Evolutionary conservation across 2,329 filamentous ascomycete genomes (phyloP), one percentile per base, ranked within the genome.

Genomic region (Immersiporthe knoxdaviesiana): DNA sequence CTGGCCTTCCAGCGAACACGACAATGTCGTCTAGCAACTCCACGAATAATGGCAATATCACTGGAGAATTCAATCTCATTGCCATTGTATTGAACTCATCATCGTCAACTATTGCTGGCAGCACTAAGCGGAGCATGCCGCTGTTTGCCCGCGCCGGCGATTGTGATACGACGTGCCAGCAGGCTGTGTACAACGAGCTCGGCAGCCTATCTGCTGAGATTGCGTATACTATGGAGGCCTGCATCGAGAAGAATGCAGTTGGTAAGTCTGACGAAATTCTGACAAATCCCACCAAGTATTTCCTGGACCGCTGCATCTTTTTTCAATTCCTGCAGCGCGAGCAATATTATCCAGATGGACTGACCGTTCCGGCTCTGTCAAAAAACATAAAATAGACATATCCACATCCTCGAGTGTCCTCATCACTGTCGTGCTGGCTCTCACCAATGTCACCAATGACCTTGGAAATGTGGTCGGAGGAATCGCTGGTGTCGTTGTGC

Each of bases 121-220:
- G 32, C 12, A 21, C 10, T 18, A 56, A 37, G 27, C 10, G 47
- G 47, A 56, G 47, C 44, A 5, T 52, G 1, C 47, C 21, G 32
- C 47, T 64, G 16, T 41, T 64, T 52, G 47, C 30, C 30, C 47
- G 63, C 30, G 41, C 41, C 16, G 16, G 30, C 27, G 63, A 65
- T 3, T 65, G 63, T 27, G 35, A 58, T 27, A 35, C 35, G 21
- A 58, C 63, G 21, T 58, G 63, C 63, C 63, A 56, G 63, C 30
- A 56, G 11, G 16, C 4, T 32, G 32, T 24, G 27, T 65, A 65
- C 35, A 30, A 12, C 12, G 35, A 56, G 27, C n/a, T 65, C n/a
- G 63, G 32, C 18, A 41, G n/a, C 32, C 32, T 65, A 35, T 56
- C 50, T 37, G 63, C 63, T 21, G 63, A 65, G 30, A 54, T 65